Conservation (phyloP, 345 rosid genomes). For the Turritis glabra region DNA sequence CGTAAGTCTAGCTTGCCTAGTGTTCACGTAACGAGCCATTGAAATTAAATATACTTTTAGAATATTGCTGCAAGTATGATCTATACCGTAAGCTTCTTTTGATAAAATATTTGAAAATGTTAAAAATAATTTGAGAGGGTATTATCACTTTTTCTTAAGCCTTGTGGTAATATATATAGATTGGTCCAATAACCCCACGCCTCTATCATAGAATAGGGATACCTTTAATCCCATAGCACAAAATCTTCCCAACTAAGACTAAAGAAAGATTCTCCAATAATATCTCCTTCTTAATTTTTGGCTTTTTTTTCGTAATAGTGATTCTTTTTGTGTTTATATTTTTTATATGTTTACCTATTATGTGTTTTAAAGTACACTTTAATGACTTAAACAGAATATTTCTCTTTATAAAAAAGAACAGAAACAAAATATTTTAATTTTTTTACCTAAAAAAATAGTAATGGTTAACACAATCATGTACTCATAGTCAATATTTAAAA, state of each 20-base stretch:
- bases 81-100: background rate
- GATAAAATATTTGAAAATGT: background rate
- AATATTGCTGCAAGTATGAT: constrained; percentile 7
- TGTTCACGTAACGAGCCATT: constrained; percentile 35
- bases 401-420: background rate
- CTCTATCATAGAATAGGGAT: constrained; percentile 36
- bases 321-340: background rate
- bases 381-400: background rate
- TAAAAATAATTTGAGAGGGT: constrained; percentile 18
- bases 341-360: background rate
- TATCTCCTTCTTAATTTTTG: background rate
- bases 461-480: background rate
- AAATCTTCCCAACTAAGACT: constrained; percentile 36
- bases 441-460: background rate
- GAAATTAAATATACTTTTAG: background rate
- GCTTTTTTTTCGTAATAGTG: background rate
- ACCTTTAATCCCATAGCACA: constrained; percentile 26
- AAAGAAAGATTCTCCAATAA: constrained; percentile 33
- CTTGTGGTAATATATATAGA: constrained; percentile 22
- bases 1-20: constrained; percentile 39
- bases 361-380: background rate
- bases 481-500: background rate
- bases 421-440: background rate
- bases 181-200: constrained; percentile 42
- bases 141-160: constrained; percentile 22